These are phyloP conservation scores for Yamagishiella unicocca DNA, from an alignment of 139 green algal species.

Conservation along the genomic window DNA sequence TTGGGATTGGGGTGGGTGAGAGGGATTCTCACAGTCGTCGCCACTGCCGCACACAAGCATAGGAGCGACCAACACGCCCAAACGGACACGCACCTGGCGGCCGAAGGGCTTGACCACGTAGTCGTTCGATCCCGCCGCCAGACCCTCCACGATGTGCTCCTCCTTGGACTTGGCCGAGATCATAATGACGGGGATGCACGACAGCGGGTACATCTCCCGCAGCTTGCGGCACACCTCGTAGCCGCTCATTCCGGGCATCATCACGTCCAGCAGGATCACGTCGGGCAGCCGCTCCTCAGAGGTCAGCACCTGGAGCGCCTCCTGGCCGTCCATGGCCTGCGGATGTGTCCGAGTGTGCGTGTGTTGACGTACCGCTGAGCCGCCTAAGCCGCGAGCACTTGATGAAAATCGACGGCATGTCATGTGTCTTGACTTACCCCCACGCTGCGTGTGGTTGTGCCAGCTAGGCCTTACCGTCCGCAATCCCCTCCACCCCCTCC, in stretches of 20 bases:
- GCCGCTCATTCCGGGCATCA: slow-evolving; percentile 85
- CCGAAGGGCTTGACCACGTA: slow-evolving; percentile 84
- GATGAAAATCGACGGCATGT: too few relatives aligned
- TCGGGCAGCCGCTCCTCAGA: slow-evolving; percentile 54
- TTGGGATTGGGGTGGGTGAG: too few relatives aligned
- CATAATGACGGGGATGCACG: slow-evolving; percentile 82
- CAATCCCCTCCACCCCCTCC: too few relatives aligned
- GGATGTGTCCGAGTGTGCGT: too few relatives aligned
- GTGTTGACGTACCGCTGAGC: too few relatives aligned
- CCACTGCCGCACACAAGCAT: too few relatives aligned
- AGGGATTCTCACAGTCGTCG: too few relatives aligned
- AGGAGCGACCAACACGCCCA: too few relatives aligned
- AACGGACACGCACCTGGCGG: slow-evolving; percentile 43
- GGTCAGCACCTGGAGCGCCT: slow-evolving; percentile 58
- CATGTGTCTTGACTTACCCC: too few relatives aligned
- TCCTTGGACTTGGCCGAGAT: slow-evolving; percentile 75
- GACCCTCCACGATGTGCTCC: slow-evolving; percentile 81
- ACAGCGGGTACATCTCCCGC: slow-evolving; percentile 61
- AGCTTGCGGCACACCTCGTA: slow-evolving; percentile 73
- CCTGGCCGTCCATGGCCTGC: slow-evolving; percentile 63
- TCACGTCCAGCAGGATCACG: slow-evolving; percentile 82
- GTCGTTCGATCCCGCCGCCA: slow-evolving; percentile 60
- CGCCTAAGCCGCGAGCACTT: neutral
- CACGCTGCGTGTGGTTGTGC: too few relatives aligned
- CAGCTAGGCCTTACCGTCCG: too few relatives aligned